These are phyloP conservation scores for Didymella segeticola DNA, from an alignment of 2,329 filamentous ascomycete species.

Conservation along the genomic window DNA sequence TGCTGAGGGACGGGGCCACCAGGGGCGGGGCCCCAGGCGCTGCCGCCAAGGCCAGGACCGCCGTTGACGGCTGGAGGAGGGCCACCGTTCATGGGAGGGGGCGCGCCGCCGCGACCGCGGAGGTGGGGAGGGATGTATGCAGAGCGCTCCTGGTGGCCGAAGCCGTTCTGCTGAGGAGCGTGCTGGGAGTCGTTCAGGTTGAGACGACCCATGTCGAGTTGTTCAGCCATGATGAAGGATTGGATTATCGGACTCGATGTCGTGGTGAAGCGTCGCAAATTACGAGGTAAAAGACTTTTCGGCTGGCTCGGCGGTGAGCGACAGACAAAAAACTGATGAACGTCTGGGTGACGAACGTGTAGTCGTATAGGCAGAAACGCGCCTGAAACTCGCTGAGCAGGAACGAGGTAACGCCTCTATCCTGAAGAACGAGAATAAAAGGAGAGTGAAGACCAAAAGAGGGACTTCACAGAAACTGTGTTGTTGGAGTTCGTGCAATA, in stretches of 20 bases:
- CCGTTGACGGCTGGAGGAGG: conserved; percentile 62
- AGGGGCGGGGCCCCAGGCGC: conserved; percentile 62
- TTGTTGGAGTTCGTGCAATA: conserved; percentile 34
- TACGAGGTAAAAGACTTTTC: conserved; percentile 30
- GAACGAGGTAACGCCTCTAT: conserved; percentile 48
- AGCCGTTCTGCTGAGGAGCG: conserved; percentile 56
- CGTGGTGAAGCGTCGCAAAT: conserved; percentile 17
- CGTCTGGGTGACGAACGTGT: conserved; percentile 41
- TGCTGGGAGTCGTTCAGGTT: conserved; percentile 72
- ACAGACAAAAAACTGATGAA: conserved; percentile 35
- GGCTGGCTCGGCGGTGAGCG: conserved; percentile 41
- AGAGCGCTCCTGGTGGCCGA: conserved; percentile 65
- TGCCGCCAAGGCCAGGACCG: conserved; percentile 63
- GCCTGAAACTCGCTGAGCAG: conserved; percentile 50
- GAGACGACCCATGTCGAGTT: conserved; percentile 82
- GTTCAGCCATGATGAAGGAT: conserved; percentile 52
- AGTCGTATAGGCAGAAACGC: conserved; percentile 48
- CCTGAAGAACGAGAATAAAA: conserved; percentile 49
- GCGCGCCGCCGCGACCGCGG: conserved; percentile 56
- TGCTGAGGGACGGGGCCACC: conserved; percentile 13
- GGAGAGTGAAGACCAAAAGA: conserved; percentile 51
- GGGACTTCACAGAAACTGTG: conserved; percentile 48
- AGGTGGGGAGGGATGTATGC: conserved; percentile 87
- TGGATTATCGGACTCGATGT: conserved; percentile 18
- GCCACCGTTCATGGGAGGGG: conserved; percentile 48